Evolutionary conservation across 1,284 basidiomycete species (phyloP).

Genomic region (Phellinidium pouzarii): DNA sequence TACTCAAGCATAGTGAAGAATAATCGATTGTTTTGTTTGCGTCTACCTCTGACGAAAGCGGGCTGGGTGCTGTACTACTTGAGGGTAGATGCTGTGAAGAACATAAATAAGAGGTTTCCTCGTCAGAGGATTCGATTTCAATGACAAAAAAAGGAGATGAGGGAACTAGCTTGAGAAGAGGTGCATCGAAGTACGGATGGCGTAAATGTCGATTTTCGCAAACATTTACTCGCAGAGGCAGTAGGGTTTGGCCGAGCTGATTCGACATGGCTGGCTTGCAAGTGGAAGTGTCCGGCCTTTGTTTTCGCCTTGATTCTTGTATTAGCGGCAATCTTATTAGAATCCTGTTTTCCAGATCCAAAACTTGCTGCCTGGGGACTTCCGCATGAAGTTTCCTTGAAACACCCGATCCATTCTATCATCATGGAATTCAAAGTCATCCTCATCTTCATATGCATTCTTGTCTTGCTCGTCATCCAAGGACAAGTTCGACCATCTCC

Average conservation of each 20-base stretch:
- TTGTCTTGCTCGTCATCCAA: background rate
- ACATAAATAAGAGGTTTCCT: background rate
- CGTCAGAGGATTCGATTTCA: background rate
- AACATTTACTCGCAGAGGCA: background rate
- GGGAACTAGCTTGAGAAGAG: background rate
- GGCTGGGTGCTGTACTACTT: background rate
- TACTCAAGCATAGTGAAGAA: no score
- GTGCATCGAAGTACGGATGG: background rate
- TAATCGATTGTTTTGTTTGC: no score
- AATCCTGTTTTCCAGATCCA: background rate
- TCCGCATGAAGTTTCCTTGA: constrained; percentile 2
- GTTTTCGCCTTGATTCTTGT: background rate
- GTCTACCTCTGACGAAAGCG: background rate
- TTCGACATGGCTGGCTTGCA: background rate
- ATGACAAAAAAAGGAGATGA: no score
- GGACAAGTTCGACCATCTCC: constrained; percentile 5
- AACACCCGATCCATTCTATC: constrained; percentile 3
- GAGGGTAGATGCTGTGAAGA: background rate
- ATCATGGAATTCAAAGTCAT: constrained; percentile 1
- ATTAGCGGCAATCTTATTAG: background rate
- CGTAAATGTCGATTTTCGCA: background rate
- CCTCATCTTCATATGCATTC: background rate
- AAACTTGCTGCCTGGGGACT: background rate
- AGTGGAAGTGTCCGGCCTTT: background rate
- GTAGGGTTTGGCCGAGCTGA: background rate